A percentile compares a stretch with the other conserved stretches of the same genome.
Evolutionary conservation across 108 stramenopile genomes (phyloP).

Genomic region (Asterionellopsis glacialis): DNA sequence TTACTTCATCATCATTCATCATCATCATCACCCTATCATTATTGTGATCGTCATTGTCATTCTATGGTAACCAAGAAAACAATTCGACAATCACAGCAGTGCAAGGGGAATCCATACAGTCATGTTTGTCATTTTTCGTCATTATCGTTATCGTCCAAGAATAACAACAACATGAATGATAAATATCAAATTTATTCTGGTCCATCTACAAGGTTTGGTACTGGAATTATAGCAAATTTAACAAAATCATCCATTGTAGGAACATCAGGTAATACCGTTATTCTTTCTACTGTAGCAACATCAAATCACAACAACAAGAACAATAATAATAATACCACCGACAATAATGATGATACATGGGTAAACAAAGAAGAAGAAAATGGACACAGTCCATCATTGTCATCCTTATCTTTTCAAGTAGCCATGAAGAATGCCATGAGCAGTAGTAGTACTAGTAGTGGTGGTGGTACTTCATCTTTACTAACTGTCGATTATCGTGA

Average conservation of each 20-base stretch:
- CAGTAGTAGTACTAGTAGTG: no score
- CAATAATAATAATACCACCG: background rate
- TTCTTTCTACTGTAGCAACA: constrained; percentile 18
- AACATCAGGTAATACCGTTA: constrained; percentile 25
- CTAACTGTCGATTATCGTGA: constrained; percentile 63
- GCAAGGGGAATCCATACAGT: no score
- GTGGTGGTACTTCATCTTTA: no score
- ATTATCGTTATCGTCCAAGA: background rate
- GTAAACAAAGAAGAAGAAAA: no score
- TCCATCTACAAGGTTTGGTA: constrained; percentile 16
- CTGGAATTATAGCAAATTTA: constrained; percentile 23
- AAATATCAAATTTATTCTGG: constrained; percentile 7
- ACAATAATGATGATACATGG: no score
- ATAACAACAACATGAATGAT: background rate
- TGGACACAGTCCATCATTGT: no score
- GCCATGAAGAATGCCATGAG: background rate
- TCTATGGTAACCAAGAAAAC: no score
- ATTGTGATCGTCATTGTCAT: no score
- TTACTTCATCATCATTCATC: no score
- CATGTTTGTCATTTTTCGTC: no score
- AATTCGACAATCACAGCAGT: no score
- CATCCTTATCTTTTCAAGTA: background rate
- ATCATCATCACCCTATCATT: no score
- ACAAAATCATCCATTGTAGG: constrained; percentile 32
- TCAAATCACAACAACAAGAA: background rate